Evolutionary conservation across 1,284 basidiomycete species (phyloP), one percentile per base, ranked within the genome.

Genomic region (Ustanciosporium gigantosporum): DNA sequence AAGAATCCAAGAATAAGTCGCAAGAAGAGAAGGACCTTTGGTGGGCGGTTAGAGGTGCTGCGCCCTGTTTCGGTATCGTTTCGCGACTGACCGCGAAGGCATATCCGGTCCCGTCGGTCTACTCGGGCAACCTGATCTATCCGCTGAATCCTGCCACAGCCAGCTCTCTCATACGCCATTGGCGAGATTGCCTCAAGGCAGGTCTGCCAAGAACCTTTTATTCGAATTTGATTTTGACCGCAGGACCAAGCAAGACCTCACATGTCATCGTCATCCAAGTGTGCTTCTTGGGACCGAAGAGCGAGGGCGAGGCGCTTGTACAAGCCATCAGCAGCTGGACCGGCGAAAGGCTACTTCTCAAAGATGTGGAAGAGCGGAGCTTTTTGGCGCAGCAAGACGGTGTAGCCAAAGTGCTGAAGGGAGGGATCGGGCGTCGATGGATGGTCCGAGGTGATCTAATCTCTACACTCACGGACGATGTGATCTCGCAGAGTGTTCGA

Each of bases 11-110:
- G 46, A 36, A 36, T 29, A 58, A 44, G 40, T 51, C 67, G 15
- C 41, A 61, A 23, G 67, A 69, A 39, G 80, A 81, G 39, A 57
- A 38, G 24, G 80, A 81, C 39, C 66, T 95, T 8, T 93, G 89
- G 88, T 95, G 90, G 89, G 91, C 87, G 4, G 77, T 92, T 21
- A 84, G 90, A 48, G 91, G 91, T 13, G 89, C 88, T 5, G 91
- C 90, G 0, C 83, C 91, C 1, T 84, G 86, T 3, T 84, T 94
- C 36, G 90, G 91, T 14, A 83, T 95, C 41, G 87, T 86, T n/a
- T 91, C 88, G 15, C 83, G 90, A 17, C 91, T 91, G 78, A 88
- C 89, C 65, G 61, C 87, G 86, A 17, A 87, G 84, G 91, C 91
- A 15, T 92, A 84, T 76, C 90, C 90, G 3, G 84, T 93, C 2